Conservation (phyloP, 1,284 basidiomycete species). For the Apiotrichum brassicae region DNA sequence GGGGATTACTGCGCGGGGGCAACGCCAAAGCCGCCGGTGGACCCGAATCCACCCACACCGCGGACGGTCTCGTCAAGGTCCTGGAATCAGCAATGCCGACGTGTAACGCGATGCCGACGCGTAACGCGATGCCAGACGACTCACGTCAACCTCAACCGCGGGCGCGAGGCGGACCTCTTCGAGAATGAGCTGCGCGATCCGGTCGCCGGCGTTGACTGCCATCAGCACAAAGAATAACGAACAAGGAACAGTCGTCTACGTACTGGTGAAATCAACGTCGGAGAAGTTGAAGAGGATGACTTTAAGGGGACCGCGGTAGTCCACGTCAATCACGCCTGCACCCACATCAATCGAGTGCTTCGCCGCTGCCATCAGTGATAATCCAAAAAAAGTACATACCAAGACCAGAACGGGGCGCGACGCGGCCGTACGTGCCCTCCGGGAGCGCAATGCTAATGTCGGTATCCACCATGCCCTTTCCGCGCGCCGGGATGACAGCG, state of each 20-base stretch:
- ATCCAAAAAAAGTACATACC: slow-evolving; percentile 55
- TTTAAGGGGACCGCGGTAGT: slow-evolving; percentile 88
- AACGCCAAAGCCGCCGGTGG: slow-evolving; percentile 66
- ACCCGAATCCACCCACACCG: slow-evolving; percentile 85
- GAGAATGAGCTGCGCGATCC: slow-evolving; percentile 90
- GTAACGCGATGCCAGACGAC: slow-evolving; percentile 50
- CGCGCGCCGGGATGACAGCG: slow-evolving; percentile 71
- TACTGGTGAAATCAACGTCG: slow-evolving; percentile 65
- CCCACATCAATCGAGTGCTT: slow-evolving; percentile 98
- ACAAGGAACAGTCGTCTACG: not conserved
- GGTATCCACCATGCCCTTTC: slow-evolving; percentile 85
- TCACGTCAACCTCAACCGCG: slow-evolving; percentile 67
- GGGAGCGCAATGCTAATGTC: slow-evolving; percentile 97
- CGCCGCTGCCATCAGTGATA: slow-evolving; percentile 56
- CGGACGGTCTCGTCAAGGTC: slow-evolving; percentile 77
- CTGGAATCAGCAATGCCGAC: not conserved
- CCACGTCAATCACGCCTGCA: slow-evolving; percentile 94
- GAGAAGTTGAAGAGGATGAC: slow-evolving; percentile 91
- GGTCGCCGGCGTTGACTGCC: slow-evolving; percentile 81
- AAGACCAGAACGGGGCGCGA: slow-evolving; percentile 92
- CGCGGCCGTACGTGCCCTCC: slow-evolving; percentile 85
- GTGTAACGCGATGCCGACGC: not conserved
- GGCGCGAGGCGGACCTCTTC: slow-evolving; percentile 86
- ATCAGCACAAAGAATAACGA: not conserved
- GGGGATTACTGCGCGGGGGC: too few species aligned